These are phyloP conservation scores for Phascolomyces articulosus DNA, from an alignment of 371 early-diverging fungal genomes.

Conservation along the genomic window DNA sequence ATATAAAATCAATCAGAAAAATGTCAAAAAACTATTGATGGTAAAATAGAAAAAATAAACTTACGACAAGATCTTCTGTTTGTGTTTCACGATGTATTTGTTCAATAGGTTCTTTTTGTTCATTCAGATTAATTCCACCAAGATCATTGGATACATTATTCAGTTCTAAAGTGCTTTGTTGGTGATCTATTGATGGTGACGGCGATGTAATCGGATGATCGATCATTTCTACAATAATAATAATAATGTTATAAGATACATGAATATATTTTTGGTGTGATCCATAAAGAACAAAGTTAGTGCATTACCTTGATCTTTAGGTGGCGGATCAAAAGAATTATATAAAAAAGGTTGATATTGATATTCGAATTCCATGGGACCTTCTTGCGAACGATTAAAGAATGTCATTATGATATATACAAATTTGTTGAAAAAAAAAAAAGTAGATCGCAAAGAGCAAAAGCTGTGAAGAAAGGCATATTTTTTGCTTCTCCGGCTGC, in stretches of 20 bases:
- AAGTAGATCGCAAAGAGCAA: neutral
- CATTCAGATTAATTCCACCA: neutral
- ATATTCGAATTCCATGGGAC: conserved; percentile 30
- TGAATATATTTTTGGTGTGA: no score
- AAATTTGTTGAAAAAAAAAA: neutral
- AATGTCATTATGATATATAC: conserved; percentile 13
- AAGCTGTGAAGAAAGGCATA: neutral
- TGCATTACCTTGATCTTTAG: neutral
- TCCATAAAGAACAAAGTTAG: no score
- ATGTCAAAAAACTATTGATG: no score
- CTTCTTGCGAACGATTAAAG: conserved; percentile 17
- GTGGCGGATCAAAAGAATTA: conserved; percentile 9
- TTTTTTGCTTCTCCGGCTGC: no score
- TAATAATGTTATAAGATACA: neutral
- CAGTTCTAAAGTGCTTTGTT: neutral
- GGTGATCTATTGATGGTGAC: neutral
- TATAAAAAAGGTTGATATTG: conserved; percentile 16
- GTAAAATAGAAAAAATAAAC: neutral
- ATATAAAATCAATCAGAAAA: no score
- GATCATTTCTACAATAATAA: neutral
- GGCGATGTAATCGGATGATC: conserved; percentile 1
- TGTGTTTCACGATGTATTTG: neutral
- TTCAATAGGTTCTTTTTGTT: neutral
- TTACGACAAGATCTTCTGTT: neutral
- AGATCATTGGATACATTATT: neutral